phyloP scores from a whole-genome alignment of 1,284 basidiomycete species.

The Puccinia polysora region DNA sequence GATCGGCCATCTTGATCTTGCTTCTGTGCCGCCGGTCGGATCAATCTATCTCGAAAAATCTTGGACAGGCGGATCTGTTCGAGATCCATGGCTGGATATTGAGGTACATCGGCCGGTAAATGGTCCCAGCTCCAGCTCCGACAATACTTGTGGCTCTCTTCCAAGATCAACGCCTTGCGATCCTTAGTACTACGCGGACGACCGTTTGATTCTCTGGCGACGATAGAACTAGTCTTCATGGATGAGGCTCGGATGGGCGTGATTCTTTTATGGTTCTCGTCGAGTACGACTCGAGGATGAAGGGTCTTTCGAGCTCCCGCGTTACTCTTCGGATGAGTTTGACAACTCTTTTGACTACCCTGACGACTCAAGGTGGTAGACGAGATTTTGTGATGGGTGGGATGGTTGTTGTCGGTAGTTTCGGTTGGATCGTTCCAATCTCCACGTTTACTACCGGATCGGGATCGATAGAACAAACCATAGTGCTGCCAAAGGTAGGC shows the following conservation, averaged over 20 bases:
- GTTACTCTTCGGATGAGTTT: too few species aligned
- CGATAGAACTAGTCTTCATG: too few species aligned
- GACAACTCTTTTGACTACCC: too few species aligned
- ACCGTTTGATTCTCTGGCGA: background rate
- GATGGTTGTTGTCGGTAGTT: too few species aligned
- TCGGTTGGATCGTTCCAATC: background rate
- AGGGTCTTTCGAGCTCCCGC: too few species aligned
- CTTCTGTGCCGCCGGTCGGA: too few species aligned
- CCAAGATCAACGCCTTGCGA: background rate
- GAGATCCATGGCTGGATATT: conserved; percentile 33
- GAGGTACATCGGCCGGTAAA: conserved; percentile 15
- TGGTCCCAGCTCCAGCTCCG: conserved; percentile 27
- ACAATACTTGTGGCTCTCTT: background rate
- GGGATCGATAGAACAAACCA: conserved; percentile 3
- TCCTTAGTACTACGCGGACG: background rate
- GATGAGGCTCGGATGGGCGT: too few species aligned
- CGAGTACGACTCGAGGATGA: too few species aligned
- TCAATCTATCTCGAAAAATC: too few species aligned
- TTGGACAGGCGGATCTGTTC: conserved; percentile 6
- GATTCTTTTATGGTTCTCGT: too few species aligned
- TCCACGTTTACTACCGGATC: background rate
- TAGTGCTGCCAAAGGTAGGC: background rate
- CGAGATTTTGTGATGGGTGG: background rate
- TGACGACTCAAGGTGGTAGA: background rate
- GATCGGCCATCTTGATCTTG: background rate